Evolutionary conservation across 495 filamentous ascomycete genomes (phyloP).

Genomic region (Podospora australis): DNA sequence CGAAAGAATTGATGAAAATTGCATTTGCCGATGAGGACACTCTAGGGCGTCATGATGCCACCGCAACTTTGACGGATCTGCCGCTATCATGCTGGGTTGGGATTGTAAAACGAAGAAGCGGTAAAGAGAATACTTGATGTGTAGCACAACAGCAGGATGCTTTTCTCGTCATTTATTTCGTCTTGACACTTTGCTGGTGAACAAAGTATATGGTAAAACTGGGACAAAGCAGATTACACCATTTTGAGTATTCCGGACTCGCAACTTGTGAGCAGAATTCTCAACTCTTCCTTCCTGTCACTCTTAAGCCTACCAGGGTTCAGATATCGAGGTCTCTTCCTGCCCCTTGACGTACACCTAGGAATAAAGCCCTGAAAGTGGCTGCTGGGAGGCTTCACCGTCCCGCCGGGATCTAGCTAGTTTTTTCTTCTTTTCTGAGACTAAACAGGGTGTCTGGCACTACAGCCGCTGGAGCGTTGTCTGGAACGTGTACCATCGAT

Average conservation of each 20-base stretch:
- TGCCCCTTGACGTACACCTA: too few relatives aligned
- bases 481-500: not conserved
- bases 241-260: too few relatives aligned
- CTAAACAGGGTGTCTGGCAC: not conserved
- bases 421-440: not conserved
- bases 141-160: slow-evolving; percentile 15
- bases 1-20: not conserved
- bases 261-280: too few relatives aligned
- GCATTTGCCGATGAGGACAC: slow-evolving; percentile 15
- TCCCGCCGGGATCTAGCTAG: not conserved
- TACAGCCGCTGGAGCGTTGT: not conserved
- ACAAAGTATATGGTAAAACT: too few relatives aligned
- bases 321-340: too few relatives aligned
- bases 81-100: not conserved
- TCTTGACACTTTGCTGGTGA: too few relatives aligned
- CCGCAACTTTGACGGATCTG: not conserved
- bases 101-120: slow-evolving; percentile 15
- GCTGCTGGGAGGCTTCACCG: slow-evolving; percentile 4
- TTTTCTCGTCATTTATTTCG: too few relatives aligned
- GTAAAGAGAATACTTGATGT: slow-evolving; percentile 12
- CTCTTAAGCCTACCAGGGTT: too few relatives aligned
- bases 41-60: slow-evolving; percentile 16
- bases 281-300: too few relatives aligned
- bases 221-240: too few relatives aligned
- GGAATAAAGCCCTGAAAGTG: not conserved